phyloP scores from a whole-genome alignment of 306 rosid genomes.

The Quercus engelmannii region DNA sequence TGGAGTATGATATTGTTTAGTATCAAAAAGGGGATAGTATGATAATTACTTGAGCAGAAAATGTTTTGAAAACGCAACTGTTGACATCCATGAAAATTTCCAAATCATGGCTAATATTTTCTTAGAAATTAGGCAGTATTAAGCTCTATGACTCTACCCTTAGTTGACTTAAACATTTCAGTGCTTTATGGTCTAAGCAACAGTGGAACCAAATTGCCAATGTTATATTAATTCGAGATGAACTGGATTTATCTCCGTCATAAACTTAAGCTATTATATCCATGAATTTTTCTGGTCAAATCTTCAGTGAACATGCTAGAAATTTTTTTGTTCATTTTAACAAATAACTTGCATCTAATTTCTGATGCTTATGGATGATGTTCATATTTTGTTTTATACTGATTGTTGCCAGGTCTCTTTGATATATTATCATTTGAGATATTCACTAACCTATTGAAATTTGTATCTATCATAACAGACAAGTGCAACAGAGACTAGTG shows the following conservation, averaged over 20 bases:
- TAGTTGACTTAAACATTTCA: not conserved
- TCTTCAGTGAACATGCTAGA: not conserved
- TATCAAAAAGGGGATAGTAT: not conserved
- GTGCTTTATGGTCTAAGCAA: not conserved
- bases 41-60: not conserved
- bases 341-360: not conserved
- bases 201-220: not conserved
- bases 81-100: not conserved
- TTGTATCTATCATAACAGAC: conserved; percentile 44
- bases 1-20: not conserved
- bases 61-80: not conserved
- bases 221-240: not conserved
- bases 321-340: not conserved
- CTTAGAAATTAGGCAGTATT: not conserved
- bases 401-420: not conserved
- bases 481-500: conserved; percentile 65
- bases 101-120: not conserved
- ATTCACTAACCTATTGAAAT: conserved; percentile 3
- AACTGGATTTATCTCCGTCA: not conserved
- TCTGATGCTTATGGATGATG: not conserved
- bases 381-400: not conserved
- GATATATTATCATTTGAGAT: conserved; percentile 1
- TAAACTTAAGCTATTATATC: not conserved
- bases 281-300: not conserved
- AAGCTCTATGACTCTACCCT: not conserved